Base-by-base conservation (phyloP, 2,329 filamentous ascomycete species). In the Pyrenophora teres region DNA sequence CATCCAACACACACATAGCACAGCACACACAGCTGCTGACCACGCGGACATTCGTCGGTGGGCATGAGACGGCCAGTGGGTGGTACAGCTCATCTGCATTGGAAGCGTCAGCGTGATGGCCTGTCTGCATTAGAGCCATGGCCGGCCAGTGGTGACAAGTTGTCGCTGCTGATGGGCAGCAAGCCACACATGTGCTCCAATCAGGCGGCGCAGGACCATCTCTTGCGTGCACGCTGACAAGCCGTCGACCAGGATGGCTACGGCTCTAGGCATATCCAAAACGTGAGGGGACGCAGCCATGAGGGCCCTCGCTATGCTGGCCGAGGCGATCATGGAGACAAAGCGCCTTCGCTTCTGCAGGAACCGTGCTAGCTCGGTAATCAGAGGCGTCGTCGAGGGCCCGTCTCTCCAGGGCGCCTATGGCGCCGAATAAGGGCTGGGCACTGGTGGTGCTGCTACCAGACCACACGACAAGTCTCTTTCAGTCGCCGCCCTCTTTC, bases 291-390 rank as follows among this genome's bases (percentile, higher is more conserved):
- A 49, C 32, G 38, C 49, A 52, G 49, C 42, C 42, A 30, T 30
- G 42, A 46, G 38, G 36, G 40, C 35, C 35, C 21, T 38, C 41
- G 41, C 18, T 19, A 19, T 35, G 31, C 41, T 35, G n/a, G 33
- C 39, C 44, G 44, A 59, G 50, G 42, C 52, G 52, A 54, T 56
- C 46, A 50, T 54, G 52, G 44, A 54, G 52, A 57, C 55, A 49
- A 49, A 43, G 52, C 45, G 54, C 49, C 54, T 41, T 56, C 41
- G 55, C 39, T 52, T 53, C 52, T 46, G 57, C 57, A 60, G 57
- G 57, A 56, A 57, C 57, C 41, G 46, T 45, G 50, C 50, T 53
- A 48, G 45, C 45, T 36, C 44, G 33, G 41, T 25, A 42, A 43
- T 45, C n/a, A 41, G 18, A 47, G 54, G 47, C 50, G 44, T 52